These are phyloP conservation scores for Cicer cuneatum DNA, from an alignment of 306 rosid species.

Conservation along the genomic window DNA sequence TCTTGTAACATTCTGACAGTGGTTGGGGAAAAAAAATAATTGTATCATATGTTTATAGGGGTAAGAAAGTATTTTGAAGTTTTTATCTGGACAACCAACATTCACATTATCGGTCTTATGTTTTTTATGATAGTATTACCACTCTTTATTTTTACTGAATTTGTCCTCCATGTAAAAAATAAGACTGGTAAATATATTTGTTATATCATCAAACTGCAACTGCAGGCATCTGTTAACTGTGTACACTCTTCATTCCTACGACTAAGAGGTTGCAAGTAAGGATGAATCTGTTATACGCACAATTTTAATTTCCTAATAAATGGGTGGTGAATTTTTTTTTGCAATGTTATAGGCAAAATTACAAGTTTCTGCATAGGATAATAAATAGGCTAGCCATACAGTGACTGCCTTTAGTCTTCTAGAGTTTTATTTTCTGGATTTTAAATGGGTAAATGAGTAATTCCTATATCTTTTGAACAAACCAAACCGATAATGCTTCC, in stretches of 20 bases:
- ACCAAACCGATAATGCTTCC: constrained; percentile 1
- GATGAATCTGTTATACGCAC: constrained; percentile 12
- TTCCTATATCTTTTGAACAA: constrained; percentile 2
- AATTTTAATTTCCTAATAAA: constrained; percentile 16
- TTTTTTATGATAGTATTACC: too few relatives aligned
- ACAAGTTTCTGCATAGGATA: constrained; percentile 21
- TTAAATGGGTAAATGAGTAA: neutral
- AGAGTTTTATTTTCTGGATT: constrained; percentile 2
- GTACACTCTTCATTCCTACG: neutral
- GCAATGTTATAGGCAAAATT: constrained; percentile 1
- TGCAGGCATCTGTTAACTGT: neutral
- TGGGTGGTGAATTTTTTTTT: neutral
- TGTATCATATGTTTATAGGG: neutral
- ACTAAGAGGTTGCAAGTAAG: neutral
- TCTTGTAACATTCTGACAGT: too few relatives aligned
- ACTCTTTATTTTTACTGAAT: neutral
- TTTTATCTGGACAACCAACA: constrained; percentile 18
- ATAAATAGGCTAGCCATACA: constrained; percentile 10
- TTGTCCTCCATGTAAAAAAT: constrained; percentile 23
- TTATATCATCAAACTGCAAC: constrained; percentile 9
- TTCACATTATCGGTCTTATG: constrained; percentile 13
- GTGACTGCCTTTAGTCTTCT: neutral
- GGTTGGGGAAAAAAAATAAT: neutral
- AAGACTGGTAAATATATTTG: constrained; percentile 6
- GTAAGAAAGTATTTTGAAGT: neutral